These are phyloP conservation scores for Tympanopsis confertula DNA, from an alignment of 2,329 filamentous ascomycete species.

Conservation along the genomic window DNA sequence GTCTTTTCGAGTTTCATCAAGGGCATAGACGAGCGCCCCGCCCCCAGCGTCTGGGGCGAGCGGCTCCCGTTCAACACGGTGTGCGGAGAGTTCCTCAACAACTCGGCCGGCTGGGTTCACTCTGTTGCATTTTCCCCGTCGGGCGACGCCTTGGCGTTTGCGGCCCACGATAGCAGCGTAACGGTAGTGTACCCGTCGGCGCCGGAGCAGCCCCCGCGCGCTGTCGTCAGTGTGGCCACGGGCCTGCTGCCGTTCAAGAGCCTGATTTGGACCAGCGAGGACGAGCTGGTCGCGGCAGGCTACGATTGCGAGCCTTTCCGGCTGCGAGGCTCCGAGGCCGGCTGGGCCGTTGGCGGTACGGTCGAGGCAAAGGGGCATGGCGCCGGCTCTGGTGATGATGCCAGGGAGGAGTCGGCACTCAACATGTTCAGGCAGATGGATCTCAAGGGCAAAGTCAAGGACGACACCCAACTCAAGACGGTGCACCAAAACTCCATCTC, in stretches of 20 bases:
- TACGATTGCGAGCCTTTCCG: constrained; percentile 85
- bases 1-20: constrained; percentile 97
- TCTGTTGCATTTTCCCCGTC: constrained; percentile 84
- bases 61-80: constrained; percentile 95
- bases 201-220: constrained; percentile 78
- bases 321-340: constrained; percentile 64
- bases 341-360: constrained; percentile 76
- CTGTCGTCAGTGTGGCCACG: constrained; percentile 81
- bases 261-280: constrained; percentile 81
- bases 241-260: constrained; percentile 87
- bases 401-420: constrained; percentile 78
- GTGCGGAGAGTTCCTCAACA: constrained; percentile 91
- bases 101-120: constrained; percentile 94
- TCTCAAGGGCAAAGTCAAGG: constrained; percentile 80
- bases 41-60: constrained; percentile 87
- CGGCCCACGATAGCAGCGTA: constrained; percentile 88
- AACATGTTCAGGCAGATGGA: constrained; percentile 99
- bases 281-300: constrained; percentile 87
- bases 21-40: constrained; percentile 75
- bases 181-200: constrained; percentile 90
- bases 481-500: constrained; percentile 94
- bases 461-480: constrained; percentile 89
- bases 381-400: constrained; percentile 31
- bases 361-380: constrained; percentile 58
- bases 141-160: constrained; percentile 82